Base-by-base conservation (phyloP, 441 rosid species). In the Lepidium campestre region DNA sequence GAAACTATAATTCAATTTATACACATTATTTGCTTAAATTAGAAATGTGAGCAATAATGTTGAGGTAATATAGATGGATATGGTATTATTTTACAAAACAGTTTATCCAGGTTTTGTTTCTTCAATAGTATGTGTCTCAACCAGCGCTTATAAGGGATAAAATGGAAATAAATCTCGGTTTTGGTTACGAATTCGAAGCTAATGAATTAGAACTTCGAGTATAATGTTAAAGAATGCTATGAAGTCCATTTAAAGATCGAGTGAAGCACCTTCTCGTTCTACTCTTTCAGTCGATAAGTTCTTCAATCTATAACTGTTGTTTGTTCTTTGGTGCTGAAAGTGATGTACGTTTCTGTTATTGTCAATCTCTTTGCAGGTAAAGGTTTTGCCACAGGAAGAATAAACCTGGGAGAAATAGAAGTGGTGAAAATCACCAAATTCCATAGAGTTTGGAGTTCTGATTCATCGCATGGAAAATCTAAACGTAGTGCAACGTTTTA, bases 361-460 rank as follows among this genome's bases (percentile, higher is more conserved):
- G 42, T 34, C 27, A 35, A 59, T 47, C 53, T 68, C 22, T 78
- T 69, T 55, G 56, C 78, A 87, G 93, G 93, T 36, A 46, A 67
- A 32, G 93, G 83, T 62, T 87, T 87, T 66, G 80, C 83, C 42
- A 75, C 76, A 5, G 88, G 90, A 59, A 79, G 68, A 75, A 82
- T 87, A 73, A 72, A 45, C 68, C 76, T 87, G 6, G 93, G 93
- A 31, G 84, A 77, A 48, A 20, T 85, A 31, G 81, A 83, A 77
- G 90, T 87, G 63, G 60, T 77, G 45, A 65, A 82, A 72, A 71
- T 85, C 37, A 78, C 83, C 6, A 71, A 74, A 56, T 82, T 87
- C 46, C 78, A 82, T 60, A 78, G 75, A 53, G 50, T 85, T 14
- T 85, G 88, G 90, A 77, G 77, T 75, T 85, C 70, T 64, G 52